Percentiles rank a stretch among this genome's conserved stretches.
Evolutionary conservation across 2,329 filamentous ascomycete species (phyloP).

Genomic region (Trichophyton mentagrophytes): DNA sequence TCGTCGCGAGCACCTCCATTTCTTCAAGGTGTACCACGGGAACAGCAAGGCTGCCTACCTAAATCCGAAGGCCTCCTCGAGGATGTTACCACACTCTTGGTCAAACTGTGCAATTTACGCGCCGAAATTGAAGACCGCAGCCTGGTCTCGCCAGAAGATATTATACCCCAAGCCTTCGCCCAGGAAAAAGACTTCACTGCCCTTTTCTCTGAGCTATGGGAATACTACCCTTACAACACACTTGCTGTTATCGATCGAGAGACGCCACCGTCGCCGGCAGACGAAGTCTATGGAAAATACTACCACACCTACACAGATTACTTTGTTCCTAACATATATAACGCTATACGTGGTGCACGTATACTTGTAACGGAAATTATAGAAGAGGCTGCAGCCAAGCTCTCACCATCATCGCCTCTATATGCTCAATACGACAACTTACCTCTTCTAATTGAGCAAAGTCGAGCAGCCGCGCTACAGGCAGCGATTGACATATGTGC

Average conservation of each 20-base stretch:
- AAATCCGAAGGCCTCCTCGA: conserved; percentile 19
- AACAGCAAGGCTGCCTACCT: background rate
- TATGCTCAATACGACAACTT: conserved; percentile 14
- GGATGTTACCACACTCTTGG: conserved; percentile 20
- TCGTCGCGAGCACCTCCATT: conserved; percentile 2
- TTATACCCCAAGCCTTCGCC: conserved; percentile 22
- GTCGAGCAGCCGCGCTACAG: conserved; percentile 19
- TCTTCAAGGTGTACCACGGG: background rate
- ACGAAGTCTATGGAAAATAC: conserved; percentile 33
- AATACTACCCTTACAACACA: conserved; percentile 18
- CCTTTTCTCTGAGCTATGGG: conserved; percentile 21
- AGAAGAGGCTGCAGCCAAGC: conserved; percentile 19
- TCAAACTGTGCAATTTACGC: conserved; percentile 23
- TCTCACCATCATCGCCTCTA: conserved; percentile 11
- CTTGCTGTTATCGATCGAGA: background rate
- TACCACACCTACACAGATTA: conserved; percentile 46
- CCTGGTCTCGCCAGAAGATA: conserved; percentile 18
- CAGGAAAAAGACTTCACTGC: conserved; percentile 25
- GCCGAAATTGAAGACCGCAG: conserved; percentile 21
- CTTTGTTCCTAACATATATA: conserved; percentile 45
- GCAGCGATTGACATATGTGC: conserved; percentile 27
- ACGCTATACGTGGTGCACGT: conserved; percentile 48
- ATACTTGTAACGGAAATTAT: conserved; percentile 43
- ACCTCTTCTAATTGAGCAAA: conserved; percentile 19
- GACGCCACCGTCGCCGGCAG: background rate